Evolutionary conservation across 1,284 basidiomycete genomes (phyloP), one percentile per base, ranked within the genome.

Genomic region (Trametes pubescens): DNA sequence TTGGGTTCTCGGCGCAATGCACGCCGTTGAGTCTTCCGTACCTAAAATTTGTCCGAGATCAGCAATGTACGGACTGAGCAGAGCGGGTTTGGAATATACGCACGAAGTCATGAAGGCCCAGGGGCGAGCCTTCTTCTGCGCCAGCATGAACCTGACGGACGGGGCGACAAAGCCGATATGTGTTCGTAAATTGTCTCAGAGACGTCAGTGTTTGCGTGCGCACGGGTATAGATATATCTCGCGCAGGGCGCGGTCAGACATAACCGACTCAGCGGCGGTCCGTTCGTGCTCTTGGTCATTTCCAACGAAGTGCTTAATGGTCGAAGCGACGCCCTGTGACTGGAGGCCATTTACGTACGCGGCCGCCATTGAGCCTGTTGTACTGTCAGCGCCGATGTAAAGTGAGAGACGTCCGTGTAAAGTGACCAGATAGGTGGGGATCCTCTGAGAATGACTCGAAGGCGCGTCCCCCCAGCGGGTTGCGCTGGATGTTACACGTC

Each of bases 201-300:
- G 37, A 21, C 11, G 11, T 62, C 37, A 64, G 22, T 57, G 22
- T 48, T n/a, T 37, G 21, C 24, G 59, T 66, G 76, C 83, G 67
- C 78, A 90, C 79, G 90, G 89, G 72, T 88, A 86, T 22, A 91
- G 79, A 74, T 92, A 91, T 52, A 92, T 80, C 74, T 92, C 90
- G 61, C 89, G 82, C 24, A 92, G 76, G 26, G 89, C 86, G 49
- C 89, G 80, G 43, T 86, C 83, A 22, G 84, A 86, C 65, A 91
- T 76, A 43, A 89, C 83, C 16, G 86, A 87, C 44, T 89, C 84
- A 2, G 84, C 85, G 32, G 85, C 85, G 29, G 84, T 88, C 32
- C 86, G 81, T 68, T 89, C 87, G 69, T 88, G 82, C 72, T 90
- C 88, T 74, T 89, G 87, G 70, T 90, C 88, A 75, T 90, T 91